Base-by-base conservation (phyloP, 129 eudicot species). In the Glebionis coronaria region DNA sequence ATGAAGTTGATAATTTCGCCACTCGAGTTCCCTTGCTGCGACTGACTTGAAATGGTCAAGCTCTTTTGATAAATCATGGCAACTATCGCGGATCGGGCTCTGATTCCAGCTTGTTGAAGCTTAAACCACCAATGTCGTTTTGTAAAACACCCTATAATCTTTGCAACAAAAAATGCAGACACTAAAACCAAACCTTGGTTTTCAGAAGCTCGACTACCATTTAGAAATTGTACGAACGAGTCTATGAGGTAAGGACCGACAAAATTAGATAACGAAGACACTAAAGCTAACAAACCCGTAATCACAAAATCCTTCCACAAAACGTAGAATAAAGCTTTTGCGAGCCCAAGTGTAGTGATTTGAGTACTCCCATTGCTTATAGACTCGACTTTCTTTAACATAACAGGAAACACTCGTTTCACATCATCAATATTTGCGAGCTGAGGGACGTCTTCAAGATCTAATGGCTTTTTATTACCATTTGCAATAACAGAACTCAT, bases 171-270 rank as follows among this genome's bases (percentile, higher is more conserved):
- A 47, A 92, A 92, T 11, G 82, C 80, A 51, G 81, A 75, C 49
- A 92, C 90, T 65, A 92, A 79, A 51, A 78, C 44, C 29, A 60
- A 79, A 38, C 95, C 95, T 76, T 92, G 82, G 54, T 82, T 76
- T 38, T 86, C 53, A 56, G 63, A 86, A 11, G 61, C 65, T 31
- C 80, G 75, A 0, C n/a, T 69, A 14, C 98, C 98, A 51, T 82
- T 78, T 3, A 92, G 82, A 78, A 77, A 92, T 35, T 83, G 89
- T 52, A 92, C 98, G 40, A 92, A 86, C 38, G 79, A 51, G 61
- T 92, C 95, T 10, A 92, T 92, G 68, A 92, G 95, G 80, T 71
- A 88, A 3, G 98, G 98, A 42, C 96, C 98, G 4, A 86, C 96
- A 68, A 83, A 88, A 44, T 87, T 56, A 14, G 96, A 82, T 52